Percentiles rank a stretch among this genome's conserved stretches.
phyloP scores from a whole-genome alignment of 2,329 filamentous ascomycete genomes.

The Zymoseptoria crescenta region DNA sequence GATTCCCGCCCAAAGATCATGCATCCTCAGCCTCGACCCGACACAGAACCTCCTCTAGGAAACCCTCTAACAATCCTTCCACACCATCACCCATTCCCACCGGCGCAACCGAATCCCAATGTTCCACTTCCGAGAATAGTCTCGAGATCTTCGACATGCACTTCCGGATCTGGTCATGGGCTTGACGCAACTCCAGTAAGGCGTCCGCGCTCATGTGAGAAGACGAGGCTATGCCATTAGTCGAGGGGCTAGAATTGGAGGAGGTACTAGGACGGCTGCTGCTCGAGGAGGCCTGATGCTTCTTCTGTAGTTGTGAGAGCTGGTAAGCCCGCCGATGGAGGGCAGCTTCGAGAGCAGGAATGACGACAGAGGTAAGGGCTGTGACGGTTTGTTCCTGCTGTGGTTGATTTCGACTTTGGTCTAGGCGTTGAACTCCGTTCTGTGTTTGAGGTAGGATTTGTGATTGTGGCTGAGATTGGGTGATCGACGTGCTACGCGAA shows the following conservation, averaged over 20 bases:
- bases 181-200: slow-evolving; percentile 45
- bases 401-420: slow-evolving; percentile 5
- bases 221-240: background rate
- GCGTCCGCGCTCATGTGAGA: slow-evolving; percentile 21
- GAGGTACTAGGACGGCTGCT: slow-evolving; percentile 7
- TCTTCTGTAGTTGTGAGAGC: slow-evolving; percentile 48
- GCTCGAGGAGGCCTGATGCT: slow-evolving; percentile 12
- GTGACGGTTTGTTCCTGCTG: slow-evolving; percentile 55
- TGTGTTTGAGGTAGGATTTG: slow-evolving; percentile 1
- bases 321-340: slow-evolving; percentile 66
- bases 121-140: slow-evolving; percentile 83
- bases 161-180: slow-evolving; percentile 74
- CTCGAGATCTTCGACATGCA: slow-evolving; percentile 76
- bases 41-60: slow-evolving; percentile 89
- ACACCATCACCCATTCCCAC: slow-evolving; percentile 93
- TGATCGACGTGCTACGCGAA: slow-evolving; percentile 6
- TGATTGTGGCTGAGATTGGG: background rate
- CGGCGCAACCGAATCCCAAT: slow-evolving; percentile 74
- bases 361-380: slow-evolving; percentile 80
- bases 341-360: slow-evolving; percentile 86
- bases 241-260: slow-evolving; percentile 30
- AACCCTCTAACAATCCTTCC: slow-evolving; percentile 78
- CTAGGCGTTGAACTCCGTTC: background rate
- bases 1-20: slow-evolving; percentile 11
- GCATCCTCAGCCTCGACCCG: slow-evolving; percentile 82